Conservation (phyloP, 495 filamentous ascomycete species). For the Aspergillus nanangensis region DNA sequence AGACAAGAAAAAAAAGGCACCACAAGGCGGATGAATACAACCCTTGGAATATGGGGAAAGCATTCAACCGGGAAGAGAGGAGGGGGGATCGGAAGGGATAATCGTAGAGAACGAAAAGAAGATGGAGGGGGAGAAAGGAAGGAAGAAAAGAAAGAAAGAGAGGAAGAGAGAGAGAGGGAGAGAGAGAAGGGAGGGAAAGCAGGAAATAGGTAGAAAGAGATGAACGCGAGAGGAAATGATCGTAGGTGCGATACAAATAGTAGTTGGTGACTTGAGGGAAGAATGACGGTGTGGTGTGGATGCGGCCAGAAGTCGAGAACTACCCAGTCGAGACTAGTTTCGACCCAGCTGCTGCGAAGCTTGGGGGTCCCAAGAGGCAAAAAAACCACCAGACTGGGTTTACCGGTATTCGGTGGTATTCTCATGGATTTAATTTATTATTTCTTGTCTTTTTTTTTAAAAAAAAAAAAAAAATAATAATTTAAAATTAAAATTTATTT, state of each 20-base stretch:
- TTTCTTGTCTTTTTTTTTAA: no score
- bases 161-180: conserved; percentile 5
- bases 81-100: conserved; percentile 6
- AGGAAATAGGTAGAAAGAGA: conserved; percentile 5
- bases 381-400: no score
- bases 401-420: no score
- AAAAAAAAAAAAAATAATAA: no score
- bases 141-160: conserved; percentile 5
- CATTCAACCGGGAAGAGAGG: conserved; percentile 5
- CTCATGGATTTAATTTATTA: no score
- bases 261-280: conserved; percentile 4
- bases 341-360: conserved; percentile 15
- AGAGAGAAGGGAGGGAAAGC: neutral
- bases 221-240: conserved; percentile 13
- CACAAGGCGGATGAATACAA: no score
- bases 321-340: conserved; percentile 13
- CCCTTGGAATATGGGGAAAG: neutral
- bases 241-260: conserved; percentile 18
- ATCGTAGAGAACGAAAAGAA: conserved; percentile 9
- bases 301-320: conserved; percentile 18
- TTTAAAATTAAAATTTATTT: no score
- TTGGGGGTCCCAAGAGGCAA: conserved; percentile 11
- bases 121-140: conserved; percentile 11
- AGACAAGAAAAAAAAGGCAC: no score
- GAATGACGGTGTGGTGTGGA: conserved; percentile 35